Conservation (phyloP, 306 rosid species). For the Corylus americana region DNA sequence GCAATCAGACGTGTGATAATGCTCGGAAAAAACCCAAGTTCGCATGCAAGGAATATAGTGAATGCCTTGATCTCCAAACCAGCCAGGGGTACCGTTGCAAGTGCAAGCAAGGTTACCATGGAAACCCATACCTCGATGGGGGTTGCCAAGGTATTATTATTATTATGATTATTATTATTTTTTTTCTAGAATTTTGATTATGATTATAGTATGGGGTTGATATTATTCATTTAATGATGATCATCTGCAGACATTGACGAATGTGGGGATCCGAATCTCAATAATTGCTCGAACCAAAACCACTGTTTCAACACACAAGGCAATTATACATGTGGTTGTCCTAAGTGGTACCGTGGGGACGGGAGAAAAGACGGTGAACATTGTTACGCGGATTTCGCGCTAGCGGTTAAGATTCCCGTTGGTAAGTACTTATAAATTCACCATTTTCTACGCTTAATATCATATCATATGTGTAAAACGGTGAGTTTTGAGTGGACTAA, state of each 20-base stretch:
- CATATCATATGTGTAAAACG: no score
- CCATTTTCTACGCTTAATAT: no score
- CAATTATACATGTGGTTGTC: neutral
- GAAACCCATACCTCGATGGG: slow-evolving; percentile 31
- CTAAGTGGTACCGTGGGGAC: neutral
- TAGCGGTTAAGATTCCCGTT: neutral
- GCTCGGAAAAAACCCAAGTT: neutral
- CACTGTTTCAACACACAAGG: neutral
- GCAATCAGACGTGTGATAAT: slow-evolving; percentile 3
- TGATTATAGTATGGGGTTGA: neutral
- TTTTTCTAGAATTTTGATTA: no score
- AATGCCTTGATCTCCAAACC: neutral
- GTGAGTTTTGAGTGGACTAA: no score
- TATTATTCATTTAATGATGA: no score
- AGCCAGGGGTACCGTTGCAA: slow-evolving; percentile 32
- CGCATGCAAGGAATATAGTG: no score
- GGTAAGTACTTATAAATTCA: neutral
- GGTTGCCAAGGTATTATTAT: slow-evolving; percentile 24
- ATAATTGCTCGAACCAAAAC: neutral
- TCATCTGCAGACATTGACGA: neutral
- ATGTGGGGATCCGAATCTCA: neutral
- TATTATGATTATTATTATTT: no score
- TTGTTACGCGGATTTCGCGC: neutral
- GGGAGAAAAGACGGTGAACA: neutral
- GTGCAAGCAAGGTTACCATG: slow-evolving; percentile 33